A percentile compares a stretch with the other conserved stretches of the same genome.
Conservation (phyloP, 108 stramenopile species). For the Schizochytrium sp. region DNA sequence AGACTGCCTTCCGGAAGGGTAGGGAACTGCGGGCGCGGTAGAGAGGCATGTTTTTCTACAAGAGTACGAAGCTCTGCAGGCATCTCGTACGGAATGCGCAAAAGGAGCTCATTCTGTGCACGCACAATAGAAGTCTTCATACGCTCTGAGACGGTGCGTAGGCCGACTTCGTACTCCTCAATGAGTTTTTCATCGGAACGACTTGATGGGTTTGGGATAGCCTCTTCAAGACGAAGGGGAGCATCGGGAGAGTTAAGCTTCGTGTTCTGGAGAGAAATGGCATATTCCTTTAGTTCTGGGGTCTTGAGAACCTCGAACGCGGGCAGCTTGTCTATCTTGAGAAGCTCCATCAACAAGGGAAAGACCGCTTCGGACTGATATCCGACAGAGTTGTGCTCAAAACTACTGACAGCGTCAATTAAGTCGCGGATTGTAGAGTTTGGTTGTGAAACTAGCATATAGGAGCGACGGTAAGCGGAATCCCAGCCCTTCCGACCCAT, state of each 20-base stretch:
- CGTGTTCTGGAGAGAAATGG: background rate
- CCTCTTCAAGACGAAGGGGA: conserved; percentile 12
- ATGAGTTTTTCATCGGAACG: background rate
- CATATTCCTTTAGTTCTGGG: background rate
- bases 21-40: background rate
- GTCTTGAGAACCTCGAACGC: background rate
- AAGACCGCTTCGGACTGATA: background rate
- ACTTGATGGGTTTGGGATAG: background rate
- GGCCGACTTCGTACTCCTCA: background rate
- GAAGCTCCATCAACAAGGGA: background rate
- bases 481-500: background rate
- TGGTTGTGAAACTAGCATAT: background rate
- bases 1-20: background rate
- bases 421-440: conserved; percentile 23
- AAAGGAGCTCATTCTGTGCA: background rate
- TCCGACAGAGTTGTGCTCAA: background rate
- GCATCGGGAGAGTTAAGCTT: background rate
- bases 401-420: background rate
- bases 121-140: background rate
- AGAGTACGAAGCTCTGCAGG: background rate
- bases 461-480: background rate
- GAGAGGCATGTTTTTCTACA: background rate
- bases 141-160: background rate
- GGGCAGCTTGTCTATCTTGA: background rate
- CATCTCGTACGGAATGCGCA: background rate